Evolutionary conservation across 345 rosid genomes (phyloP).

Genomic region (Ceriops tagal): DNA sequence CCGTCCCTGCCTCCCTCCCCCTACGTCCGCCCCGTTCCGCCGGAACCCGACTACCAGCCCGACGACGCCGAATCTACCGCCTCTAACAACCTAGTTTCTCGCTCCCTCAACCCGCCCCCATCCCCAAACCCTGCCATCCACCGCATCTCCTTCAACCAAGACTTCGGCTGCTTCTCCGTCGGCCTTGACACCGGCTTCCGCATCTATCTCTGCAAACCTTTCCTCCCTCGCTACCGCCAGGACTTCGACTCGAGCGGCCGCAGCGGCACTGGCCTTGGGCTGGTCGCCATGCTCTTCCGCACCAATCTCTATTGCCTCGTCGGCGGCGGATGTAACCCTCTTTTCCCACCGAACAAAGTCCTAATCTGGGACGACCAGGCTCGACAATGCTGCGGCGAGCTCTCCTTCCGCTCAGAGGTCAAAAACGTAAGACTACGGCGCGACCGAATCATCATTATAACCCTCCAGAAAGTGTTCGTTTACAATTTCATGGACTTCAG

Average conservation of each 20-base stretch:
- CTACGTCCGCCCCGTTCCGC: not conserved
- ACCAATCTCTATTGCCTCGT: constrained; percentile 37
- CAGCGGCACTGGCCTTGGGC: constrained; percentile 28
- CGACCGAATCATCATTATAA: constrained; percentile 35
- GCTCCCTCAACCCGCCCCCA: constrained; percentile 1
- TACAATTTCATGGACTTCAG: constrained; percentile 38
- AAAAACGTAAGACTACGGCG: constrained; percentile 35
- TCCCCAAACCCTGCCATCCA: constrained; percentile 17
- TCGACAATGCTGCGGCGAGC: constrained; percentile 36
- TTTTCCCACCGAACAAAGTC: constrained; percentile 29
- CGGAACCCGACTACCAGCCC: constrained; percentile 6
- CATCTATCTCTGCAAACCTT: constrained; percentile 43
- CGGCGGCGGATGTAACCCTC: constrained; percentile 30
- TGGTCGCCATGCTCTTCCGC: constrained; percentile 39
- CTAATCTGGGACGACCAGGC: constrained; percentile 47
- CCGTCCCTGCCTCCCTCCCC: constrained; percentile 1
- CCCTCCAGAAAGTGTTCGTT: constrained; percentile 36
- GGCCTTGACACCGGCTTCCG: constrained; percentile 42
- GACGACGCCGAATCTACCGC: constrained; percentile 5
- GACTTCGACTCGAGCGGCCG: constrained; percentile 23
- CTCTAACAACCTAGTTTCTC: not conserved
- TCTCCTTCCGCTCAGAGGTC: constrained; percentile 42
- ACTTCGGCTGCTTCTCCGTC: constrained; percentile 38
- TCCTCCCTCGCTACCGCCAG: constrained; percentile 32
- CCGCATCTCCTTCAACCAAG: constrained; percentile 52